phyloP scores from a whole-genome alignment of 2,329 filamentous ascomycete genomes.

The Pezicula rhizophila region DNA sequence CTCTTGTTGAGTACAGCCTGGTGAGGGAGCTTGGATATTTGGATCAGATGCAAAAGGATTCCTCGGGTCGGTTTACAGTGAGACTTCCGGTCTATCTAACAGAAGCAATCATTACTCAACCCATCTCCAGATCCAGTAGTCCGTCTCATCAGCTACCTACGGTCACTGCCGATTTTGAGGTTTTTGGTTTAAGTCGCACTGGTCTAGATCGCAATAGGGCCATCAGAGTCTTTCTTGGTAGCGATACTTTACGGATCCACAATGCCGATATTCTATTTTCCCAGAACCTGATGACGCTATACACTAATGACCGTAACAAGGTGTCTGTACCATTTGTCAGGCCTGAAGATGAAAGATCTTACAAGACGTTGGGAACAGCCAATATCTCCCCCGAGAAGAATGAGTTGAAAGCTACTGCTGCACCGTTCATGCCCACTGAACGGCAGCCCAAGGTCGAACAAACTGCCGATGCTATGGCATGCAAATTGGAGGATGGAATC shows the following conservation, averaged over 20 bases:
- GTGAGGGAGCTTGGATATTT: slow-evolving; percentile 68
- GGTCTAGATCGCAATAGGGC: slow-evolving; percentile 47
- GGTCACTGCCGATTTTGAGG: slow-evolving; percentile 72
- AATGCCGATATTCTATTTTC: slow-evolving; percentile 91
- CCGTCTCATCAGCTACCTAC: slow-evolving; percentile 75
- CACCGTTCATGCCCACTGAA: slow-evolving; percentile 24
- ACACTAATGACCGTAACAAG: slow-evolving; percentile 80
- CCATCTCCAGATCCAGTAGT: slow-evolving; percentile 66
- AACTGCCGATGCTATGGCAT: slow-evolving; percentile 7
- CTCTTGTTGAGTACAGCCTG: slow-evolving; percentile 70
- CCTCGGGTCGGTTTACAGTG: slow-evolving; percentile 62
- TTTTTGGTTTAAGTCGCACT: slow-evolving; percentile 52
- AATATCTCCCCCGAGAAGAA: slow-evolving; percentile 48
- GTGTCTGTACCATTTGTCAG: slow-evolving; percentile 87
- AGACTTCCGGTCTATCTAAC: slow-evolving; percentile 82
- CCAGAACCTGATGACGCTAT: slow-evolving; percentile 80
- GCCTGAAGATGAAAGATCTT: slow-evolving; percentile 77
- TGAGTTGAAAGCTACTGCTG: slow-evolving; percentile 44
- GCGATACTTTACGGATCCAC: slow-evolving; percentile 77
- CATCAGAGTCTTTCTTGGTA: slow-evolving; percentile 85
- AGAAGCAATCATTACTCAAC: slow-evolving; percentile 76
- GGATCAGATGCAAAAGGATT: slow-evolving; percentile 58
- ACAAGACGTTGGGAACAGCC: slow-evolving; percentile 68
- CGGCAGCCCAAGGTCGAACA: slow-evolving; percentile 16
- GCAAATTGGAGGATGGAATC: slow-evolving; percentile 5